Base-by-base conservation (phyloP, 345 rosid species). In the Arabis alpina region DNA sequence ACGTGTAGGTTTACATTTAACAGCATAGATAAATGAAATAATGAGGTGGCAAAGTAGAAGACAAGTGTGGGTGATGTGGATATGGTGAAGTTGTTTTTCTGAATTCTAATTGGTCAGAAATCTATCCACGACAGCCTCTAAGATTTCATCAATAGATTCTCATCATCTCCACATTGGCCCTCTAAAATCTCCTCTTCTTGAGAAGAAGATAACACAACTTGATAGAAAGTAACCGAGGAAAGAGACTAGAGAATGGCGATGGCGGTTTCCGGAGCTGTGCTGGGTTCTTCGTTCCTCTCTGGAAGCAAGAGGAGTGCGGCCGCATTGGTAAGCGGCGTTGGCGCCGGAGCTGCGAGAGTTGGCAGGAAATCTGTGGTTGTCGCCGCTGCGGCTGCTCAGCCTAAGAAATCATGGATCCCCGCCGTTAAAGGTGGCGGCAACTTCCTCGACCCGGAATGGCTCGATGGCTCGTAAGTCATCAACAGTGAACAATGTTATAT, bases 381-480 rank as follows among this genome's bases (percentile, higher is more conserved):
- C 0, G 89, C 75, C 11, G 93, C 91, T 39, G 86, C 88, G 8
- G 91, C 89, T 68, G 79, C 83, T 76, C 66, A 64, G 19, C 71
- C 89, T 4, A 91, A 94, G 86, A 91, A 94, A 68, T 94, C 99
- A 3, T 94, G 99, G 99, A 70, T 94, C 72, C 99, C 99, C 8
- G 95, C 28, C 8, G 99, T 94, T 43, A 93, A 6, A 81, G 88
- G 87, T n/a, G 97, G 96, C 5, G 93, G 97, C 63, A 89, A 85
- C 90, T 72, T 94, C 53, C 34, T 86, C 23, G 83, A 94, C 84
- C 97, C 99, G 2, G 99, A 89, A 62, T 94, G 99, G 97, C 99
- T 94, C 24, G 99, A 94, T 62, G 99, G 97, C 85, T 94, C 99
- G 98, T 93, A 83, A 82, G 98, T 85, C 32, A 16, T 65, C 14